Conservation (phyloP, 805 yeast species). For the Lipomyces chichibuensis region DNA sequence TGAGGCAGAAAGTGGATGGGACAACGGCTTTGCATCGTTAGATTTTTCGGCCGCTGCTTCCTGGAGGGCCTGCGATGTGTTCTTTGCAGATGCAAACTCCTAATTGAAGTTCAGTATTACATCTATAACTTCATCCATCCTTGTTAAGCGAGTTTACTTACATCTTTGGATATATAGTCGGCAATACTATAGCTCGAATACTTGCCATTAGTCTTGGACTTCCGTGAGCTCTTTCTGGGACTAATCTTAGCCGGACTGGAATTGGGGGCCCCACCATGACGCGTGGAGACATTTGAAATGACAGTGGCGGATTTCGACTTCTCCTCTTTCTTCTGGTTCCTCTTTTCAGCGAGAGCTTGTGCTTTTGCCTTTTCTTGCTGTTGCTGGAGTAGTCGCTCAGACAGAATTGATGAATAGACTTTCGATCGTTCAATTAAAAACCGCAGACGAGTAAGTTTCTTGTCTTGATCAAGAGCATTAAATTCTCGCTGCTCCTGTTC, state of each 20-base stretch:
- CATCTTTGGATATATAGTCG: slow-evolving; percentile 12
- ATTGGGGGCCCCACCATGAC: neutral
- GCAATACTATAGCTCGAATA: slow-evolving; percentile 15
- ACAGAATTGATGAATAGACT: slow-evolving; percentile 81
- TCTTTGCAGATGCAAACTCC: neutral
- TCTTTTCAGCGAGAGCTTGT: slow-evolving; percentile 4
- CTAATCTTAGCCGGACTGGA: neutral
- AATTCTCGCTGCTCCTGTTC: slow-evolving; percentile 35
- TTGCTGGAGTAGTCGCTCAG: slow-evolving; percentile 61
- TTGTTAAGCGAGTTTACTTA: neutral
- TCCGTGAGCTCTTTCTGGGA: neutral
- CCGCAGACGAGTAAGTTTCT: slow-evolving; percentile 67
- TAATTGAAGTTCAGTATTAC: neutral
- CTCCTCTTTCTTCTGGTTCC: slow-evolving; percentile 1
- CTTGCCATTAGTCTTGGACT: neutral
- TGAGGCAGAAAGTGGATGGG: slow-evolving; percentile 10
- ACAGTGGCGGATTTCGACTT: neutral
- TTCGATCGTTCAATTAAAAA: slow-evolving; percentile 84
- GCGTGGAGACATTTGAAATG: neutral
- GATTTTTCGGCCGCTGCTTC: slow-evolving; percentile 4
- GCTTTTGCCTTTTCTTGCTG: slow-evolving; percentile 30
- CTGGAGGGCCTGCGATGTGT: neutral
- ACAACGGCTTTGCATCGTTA: slow-evolving; percentile 9
- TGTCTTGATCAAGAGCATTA: slow-evolving; percentile 54
- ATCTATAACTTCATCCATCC: neutral